Evolutionary conservation across 192 early-diverging fungal species (phyloP).

Genomic region (Entophlyctis luteolus): DNA sequence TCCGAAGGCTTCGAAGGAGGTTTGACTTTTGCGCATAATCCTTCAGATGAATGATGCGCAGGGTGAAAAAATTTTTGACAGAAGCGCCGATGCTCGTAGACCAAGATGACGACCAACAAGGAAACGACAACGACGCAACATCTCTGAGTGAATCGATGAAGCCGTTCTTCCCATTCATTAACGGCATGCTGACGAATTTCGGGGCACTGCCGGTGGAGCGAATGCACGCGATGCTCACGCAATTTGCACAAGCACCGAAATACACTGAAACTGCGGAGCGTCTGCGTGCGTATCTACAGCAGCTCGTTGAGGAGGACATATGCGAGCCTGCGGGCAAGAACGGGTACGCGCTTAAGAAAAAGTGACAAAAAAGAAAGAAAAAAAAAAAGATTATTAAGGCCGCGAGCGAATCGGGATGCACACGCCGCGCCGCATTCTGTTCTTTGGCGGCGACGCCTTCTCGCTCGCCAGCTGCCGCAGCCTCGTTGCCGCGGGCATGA

Average conservation of each 20-base stretch:
- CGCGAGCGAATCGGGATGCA: too few species aligned
- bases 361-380: too few species aligned
- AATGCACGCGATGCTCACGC: slow-evolving; percentile 49
- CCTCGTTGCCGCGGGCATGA: too few species aligned
- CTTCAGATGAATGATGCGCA: too few species aligned
- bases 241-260: slow-evolving; percentile 48
- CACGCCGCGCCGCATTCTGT: too few species aligned
- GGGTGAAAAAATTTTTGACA: too few species aligned
- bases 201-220: slow-evolving; percentile 52
- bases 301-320: slow-evolving; percentile 8
- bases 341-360: background rate
- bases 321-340: background rate
- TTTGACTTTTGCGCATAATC: too few species aligned
- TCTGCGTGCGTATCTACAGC: slow-evolving; percentile 5
- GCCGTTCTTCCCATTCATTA: slow-evolving; percentile 38
- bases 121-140: background rate
- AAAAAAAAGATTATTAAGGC: too few species aligned
- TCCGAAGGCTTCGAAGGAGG: too few species aligned
- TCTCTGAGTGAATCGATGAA: background rate
- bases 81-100: background rate
- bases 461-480: too few species aligned
- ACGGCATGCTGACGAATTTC: slow-evolving; percentile 56
- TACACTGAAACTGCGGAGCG: background rate
- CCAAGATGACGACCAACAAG: background rate
- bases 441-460: too few species aligned